phyloP scores from a whole-genome alignment of 1,284 basidiomycete genomes.

The Ceratorhiza oryzae-sativae region DNA sequence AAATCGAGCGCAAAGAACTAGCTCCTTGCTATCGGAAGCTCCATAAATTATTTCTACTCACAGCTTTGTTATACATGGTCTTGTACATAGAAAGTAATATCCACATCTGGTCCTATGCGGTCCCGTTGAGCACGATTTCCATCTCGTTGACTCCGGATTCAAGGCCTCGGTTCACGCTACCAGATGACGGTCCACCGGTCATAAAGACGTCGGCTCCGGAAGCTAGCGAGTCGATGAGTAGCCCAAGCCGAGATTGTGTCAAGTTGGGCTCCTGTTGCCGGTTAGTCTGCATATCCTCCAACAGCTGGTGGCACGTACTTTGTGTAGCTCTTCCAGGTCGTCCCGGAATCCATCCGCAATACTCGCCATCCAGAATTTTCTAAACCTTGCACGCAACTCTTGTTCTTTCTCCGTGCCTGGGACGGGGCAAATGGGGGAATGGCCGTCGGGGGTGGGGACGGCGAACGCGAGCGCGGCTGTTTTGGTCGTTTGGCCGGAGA shows the following conservation, averaged over 20 bases:
- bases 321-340: slow-evolving; percentile 77
- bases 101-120: neutral
- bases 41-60: slow-evolving; percentile 15
- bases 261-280: slow-evolving; percentile 70
- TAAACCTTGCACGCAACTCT: slow-evolving; percentile 66
- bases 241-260: slow-evolving; percentile 64
- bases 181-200: slow-evolving; percentile 47
- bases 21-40: neutral
- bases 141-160: slow-evolving; percentile 56
- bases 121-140: slow-evolving; percentile 56
- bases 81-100: slow-evolving; percentile 31
- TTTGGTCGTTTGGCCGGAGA: slow-evolving; percentile 32
- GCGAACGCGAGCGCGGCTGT: slow-evolving; percentile 54
- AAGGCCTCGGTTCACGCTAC: slow-evolving; percentile 45
- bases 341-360: slow-evolving; percentile 79
- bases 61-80: slow-evolving; percentile 28
- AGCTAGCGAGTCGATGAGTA: slow-evolving; percentile 79
- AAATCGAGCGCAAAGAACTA: slow-evolving; percentile 44
- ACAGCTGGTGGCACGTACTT: slow-evolving; percentile 55
- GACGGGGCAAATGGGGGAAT: slow-evolving; percentile 61
- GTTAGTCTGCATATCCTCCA: neutral
- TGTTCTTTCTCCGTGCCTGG: slow-evolving; percentile 54
- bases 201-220: slow-evolving; percentile 75
- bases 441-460: slow-evolving; percentile 59
- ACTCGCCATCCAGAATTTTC: slow-evolving; percentile 81